phyloP scores from a whole-genome alignment of 176 grass and related monocot species.

The Eragrostis nindensis region DNA sequence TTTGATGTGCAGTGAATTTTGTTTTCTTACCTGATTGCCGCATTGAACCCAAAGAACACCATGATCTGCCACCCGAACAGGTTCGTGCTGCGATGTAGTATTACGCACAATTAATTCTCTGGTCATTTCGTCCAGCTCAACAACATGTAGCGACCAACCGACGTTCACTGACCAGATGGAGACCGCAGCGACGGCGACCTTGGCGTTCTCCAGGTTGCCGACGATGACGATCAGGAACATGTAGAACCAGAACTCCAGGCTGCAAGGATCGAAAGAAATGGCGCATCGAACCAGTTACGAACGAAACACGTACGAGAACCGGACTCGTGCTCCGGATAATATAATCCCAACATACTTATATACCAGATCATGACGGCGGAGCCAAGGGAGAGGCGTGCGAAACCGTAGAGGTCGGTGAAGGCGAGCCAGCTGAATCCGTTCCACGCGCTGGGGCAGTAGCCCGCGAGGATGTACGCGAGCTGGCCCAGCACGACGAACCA shows the following conservation, averaged over 20 bases:
- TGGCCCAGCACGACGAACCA: conserved; percentile 71
- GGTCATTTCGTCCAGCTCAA: too few species aligned
- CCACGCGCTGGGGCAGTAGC: conserved; percentile 75
- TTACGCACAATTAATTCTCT: too few species aligned
- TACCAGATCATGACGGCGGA: conserved; percentile 91
- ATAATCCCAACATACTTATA: too few species aligned
- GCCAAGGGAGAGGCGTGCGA: conserved; percentile 80
- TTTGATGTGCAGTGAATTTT: neutral
- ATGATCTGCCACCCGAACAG: conserved; percentile 85
- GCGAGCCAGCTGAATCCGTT: conserved; percentile 75
- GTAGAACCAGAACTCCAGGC: conserved; percentile 89
- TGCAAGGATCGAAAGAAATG: neutral
- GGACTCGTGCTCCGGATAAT: too few species aligned
- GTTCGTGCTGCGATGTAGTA: conserved; percentile 51
- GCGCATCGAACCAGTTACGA: neutral
- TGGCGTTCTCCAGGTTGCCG: conserved; percentile 68
- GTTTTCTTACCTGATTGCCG: conserved; percentile 71
- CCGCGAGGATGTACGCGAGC: conserved; percentile 65
- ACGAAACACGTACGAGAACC: too few species aligned
- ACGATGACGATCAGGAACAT: conserved; percentile 86
- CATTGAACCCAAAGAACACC: conserved; percentile 96
- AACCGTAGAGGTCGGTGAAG: conserved; percentile 55
- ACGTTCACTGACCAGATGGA: conserved; percentile 69
- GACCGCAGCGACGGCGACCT: conserved; percentile 83
- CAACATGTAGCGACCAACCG: too few species aligned